phyloP scores from a whole-genome alignment of 768 basidiomycete genomes.

The Phylloporus sp. region DNA sequence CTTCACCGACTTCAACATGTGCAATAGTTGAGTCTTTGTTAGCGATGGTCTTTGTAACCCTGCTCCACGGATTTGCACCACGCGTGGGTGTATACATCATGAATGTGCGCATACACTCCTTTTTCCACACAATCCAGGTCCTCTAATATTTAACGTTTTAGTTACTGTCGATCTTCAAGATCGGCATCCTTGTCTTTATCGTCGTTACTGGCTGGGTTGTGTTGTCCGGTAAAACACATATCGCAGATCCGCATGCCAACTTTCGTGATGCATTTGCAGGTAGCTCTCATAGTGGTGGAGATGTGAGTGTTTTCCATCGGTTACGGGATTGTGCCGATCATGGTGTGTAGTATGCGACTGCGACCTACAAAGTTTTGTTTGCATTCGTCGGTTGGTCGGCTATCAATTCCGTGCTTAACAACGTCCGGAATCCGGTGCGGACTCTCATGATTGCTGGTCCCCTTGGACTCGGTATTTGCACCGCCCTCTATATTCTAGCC shows the following conservation, averaged over 20 bases:
- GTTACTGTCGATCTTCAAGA: constrained; percentile 53
- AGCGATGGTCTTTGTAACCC: constrained; percentile 49
- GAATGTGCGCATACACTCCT: constrained; percentile 37
- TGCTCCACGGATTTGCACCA: constrained; percentile 51
- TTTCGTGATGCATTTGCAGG: constrained; percentile 57
- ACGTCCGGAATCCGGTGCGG: constrained; percentile 54
- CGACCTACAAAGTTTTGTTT: constrained; percentile 54
- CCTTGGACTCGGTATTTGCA: constrained; percentile 52
- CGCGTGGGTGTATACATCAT: constrained; percentile 45
- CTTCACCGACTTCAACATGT: neutral
- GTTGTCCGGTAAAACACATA: constrained; percentile 51
- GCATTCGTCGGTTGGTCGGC: constrained; percentile 51
- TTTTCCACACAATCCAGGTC: too few relatives aligned
- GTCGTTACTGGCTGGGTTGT: constrained; percentile 60
- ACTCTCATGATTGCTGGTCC: constrained; percentile 63
- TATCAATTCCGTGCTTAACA: constrained; percentile 57
- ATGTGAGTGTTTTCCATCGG: constrained; percentile 24
- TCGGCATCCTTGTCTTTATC: constrained; percentile 49
- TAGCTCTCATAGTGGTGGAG: constrained; percentile 49
- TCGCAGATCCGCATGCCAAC: constrained; percentile 55
- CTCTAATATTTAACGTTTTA: constrained; percentile 12
- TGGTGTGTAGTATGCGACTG: constrained; percentile 48
- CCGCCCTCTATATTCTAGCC: constrained; percentile 50
- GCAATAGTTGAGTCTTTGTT: neutral
- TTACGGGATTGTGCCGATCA: neutral